Evolutionary conservation across 495 filamentous ascomycete genomes (phyloP), one percentile per base, ranked within the genome.

Genomic region (Hypomontagnella monticulosa): DNA sequence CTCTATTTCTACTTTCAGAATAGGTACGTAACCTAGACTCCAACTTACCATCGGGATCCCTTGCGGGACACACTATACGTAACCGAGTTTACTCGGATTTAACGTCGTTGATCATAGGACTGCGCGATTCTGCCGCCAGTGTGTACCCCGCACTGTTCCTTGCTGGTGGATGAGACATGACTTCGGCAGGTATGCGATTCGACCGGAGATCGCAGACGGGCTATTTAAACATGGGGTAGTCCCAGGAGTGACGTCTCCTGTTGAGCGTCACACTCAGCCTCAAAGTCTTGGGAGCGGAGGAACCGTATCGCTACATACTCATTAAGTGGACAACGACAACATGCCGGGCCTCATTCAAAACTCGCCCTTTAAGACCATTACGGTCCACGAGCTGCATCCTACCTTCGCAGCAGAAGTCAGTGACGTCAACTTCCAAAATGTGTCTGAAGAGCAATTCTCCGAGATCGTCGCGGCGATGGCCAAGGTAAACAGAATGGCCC

Each of bases 341-440:
- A 73, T 73, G 70, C 67, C 70, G 41, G 61, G 67, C 32, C 68
- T 72, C 14, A 42, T 73, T 12, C 60, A 71, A 27, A 67, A 70
- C 42, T 41, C 61, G 1, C 61, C 63, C 7, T 76, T 74, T 60
- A 67, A 75, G 63, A 79, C 75, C 47, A 74, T 81, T 46, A 40
- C 60, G 56, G 61, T 84, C 72, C 76, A 75, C 37, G 70, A 80
- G 53, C 67, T 86, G 1, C 83, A 85, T 64, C 80, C 81, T 4
- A 86, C 79, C 9, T 87, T 85, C 63, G 83, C 76, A 6, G 85
- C 84, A 2, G 83, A 86, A 67, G 66, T 86, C 48, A 67, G 69
- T 14, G 84, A 82, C 4, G 77, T 87, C n/a, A 73, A 85, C 59
- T 82, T 85, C 42, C 57, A 74, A 3, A 69, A 79, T 14, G 50